phyloP scores from a whole-genome alignment of 2,329 filamentous ascomycete genomes.

The Pseudofabraea citricarpa region DNA sequence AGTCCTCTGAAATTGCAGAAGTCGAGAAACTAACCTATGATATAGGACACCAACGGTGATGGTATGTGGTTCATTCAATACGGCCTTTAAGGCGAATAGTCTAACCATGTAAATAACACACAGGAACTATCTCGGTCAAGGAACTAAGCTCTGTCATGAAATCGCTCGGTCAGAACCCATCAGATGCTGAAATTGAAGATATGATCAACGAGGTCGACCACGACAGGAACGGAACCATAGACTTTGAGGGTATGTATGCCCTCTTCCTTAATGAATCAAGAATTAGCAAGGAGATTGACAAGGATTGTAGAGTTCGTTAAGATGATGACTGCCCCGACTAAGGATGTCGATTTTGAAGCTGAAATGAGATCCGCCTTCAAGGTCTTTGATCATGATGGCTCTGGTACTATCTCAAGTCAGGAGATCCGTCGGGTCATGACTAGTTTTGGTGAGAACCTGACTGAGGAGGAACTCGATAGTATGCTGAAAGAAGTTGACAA shows the following conservation, averaged over 20 bases:
- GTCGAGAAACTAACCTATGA: no score
- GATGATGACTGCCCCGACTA: conserved; percentile 61
- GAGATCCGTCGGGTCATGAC: conserved; percentile 61
- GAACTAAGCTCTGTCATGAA: conserved; percentile 61
- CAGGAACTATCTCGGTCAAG: conserved; percentile 59
- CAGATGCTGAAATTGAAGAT: conserved; percentile 57
- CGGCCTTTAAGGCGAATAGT: background rate
- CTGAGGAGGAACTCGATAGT: conserved; percentile 59
- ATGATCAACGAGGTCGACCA: conserved; percentile 64
- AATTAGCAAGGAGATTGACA: background rate
- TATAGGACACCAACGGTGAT: conserved; percentile 55
- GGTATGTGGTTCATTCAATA: conserved; percentile 32
- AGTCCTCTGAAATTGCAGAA: no score
- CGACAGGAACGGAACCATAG: conserved; percentile 61
- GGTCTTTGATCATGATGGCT: conserved; percentile 62
- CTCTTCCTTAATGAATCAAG: background rate
- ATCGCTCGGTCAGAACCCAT: conserved; percentile 58
- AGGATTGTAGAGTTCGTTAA: conserved; percentile 52
- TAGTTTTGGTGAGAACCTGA: conserved; percentile 59
- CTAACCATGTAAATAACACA: background rate
- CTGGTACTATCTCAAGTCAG: conserved; percentile 58
- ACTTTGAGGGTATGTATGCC: conserved; percentile 48
- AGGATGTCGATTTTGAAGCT: conserved; percentile 56
- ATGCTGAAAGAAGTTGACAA: conserved; percentile 63
- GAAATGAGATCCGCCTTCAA: conserved; percentile 62